Conservation (phyloP, 345 rosid genomes). For the Salix udensis region DNA sequence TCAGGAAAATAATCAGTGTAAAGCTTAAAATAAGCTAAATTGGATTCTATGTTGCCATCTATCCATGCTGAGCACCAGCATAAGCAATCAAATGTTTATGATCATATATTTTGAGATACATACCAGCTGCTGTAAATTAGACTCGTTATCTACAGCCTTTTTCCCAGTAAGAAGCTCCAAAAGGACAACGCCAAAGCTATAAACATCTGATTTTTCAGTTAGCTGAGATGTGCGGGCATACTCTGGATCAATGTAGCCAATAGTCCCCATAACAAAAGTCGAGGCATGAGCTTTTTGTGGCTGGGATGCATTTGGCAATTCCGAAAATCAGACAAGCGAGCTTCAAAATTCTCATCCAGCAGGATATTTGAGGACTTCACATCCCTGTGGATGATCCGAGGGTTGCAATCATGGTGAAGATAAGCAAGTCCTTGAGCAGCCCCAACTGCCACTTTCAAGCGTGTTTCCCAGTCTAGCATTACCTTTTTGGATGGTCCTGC, state of each 20-base stretch:
- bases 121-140: constrained; percentile 93
- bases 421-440: constrained; percentile 94
- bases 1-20: neutral
- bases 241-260: constrained; percentile 96
- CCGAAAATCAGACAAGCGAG: constrained; percentile 93
- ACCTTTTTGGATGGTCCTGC: constrained; percentile 75
- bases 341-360: constrained; percentile 76
- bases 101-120: neutral
- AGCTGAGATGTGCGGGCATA: constrained; percentile 84
- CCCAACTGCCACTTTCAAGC: constrained; percentile 82
- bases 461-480: constrained; percentile 90
- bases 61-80: neutral
- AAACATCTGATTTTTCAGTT: constrained; percentile 88
- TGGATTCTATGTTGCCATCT: neutral
- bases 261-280: constrained; percentile 80
- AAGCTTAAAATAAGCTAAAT: neutral
- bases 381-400: constrained; percentile 85
- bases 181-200: constrained; percentile 93
- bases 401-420: constrained; percentile 96
- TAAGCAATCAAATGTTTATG: neutral
- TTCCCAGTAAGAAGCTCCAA: constrained; percentile 93
- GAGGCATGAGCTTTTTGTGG: constrained; percentile 70
- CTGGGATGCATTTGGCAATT: constrained; percentile 77
- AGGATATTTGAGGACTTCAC: constrained; percentile 90
- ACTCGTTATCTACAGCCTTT: constrained; percentile 88